Evolutionary conservation across 768 basidiomycete species (phyloP).

Genomic region (Mrakia blollopis): DNA sequence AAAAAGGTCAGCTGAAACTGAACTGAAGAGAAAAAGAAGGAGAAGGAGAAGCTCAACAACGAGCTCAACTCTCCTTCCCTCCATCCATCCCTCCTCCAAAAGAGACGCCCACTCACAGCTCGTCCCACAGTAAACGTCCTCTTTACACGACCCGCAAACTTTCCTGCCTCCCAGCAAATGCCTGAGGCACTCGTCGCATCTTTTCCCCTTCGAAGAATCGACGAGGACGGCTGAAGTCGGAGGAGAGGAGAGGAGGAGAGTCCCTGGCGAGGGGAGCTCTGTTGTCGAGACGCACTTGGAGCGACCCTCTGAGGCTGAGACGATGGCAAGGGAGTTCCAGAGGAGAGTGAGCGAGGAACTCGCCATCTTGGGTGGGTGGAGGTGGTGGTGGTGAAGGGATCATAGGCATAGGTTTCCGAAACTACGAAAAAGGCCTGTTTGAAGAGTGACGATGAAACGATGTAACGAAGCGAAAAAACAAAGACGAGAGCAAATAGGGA

Average conservation of each 20-base stretch:
- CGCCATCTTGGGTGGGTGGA: too few relatives aligned
- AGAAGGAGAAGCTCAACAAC: neutral
- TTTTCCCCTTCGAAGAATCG: conserved; percentile 4
- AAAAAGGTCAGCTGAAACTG: neutral
- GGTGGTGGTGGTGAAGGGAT: too few relatives aligned
- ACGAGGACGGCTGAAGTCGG: conserved; percentile 19
- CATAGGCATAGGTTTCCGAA: too few relatives aligned
- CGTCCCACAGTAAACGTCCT: conserved; percentile 22
- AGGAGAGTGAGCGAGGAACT: neutral
- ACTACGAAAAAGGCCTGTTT: too few relatives aligned
- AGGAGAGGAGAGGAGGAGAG: neutral
- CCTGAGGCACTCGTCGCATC: conserved; percentile 24
- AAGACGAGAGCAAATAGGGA: too few relatives aligned
- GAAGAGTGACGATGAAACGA: too few relatives aligned
- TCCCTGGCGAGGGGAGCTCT: neutral
- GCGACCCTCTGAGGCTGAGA: neutral
- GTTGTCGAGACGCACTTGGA: neutral
- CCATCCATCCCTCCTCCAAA: neutral
- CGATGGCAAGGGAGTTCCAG: conserved; percentile 8
- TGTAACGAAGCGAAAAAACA: too few relatives aligned
- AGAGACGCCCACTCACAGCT: neutral
- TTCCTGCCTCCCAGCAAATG: neutral
- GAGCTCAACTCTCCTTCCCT: neutral
- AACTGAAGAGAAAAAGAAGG: neutral
- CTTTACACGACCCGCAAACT: conserved; percentile 14